phyloP scores from a whole-genome alignment of 768 basidiomycete species.

The Xerocomus spinulosus region DNA sequence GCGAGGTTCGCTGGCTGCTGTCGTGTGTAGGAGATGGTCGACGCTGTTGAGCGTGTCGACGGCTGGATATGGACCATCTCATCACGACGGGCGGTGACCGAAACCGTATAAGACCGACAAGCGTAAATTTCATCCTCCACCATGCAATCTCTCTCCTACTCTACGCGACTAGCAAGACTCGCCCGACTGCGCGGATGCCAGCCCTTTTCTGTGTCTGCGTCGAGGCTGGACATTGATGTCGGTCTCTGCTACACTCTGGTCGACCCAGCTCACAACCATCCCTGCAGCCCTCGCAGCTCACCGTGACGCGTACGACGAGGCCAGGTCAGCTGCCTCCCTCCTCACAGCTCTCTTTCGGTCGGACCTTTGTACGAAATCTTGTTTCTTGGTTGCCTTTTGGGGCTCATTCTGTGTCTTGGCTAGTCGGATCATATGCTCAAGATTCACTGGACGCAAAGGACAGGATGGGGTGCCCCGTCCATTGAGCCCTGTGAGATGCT shows the following conservation, averaged over 20 bases:
- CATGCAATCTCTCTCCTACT: slow-evolving; percentile 20
- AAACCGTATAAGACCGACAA: slow-evolving; percentile 23
- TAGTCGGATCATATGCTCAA: slow-evolving; percentile 87
- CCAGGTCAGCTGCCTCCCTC: slow-evolving; percentile 63
- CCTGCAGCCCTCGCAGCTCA: slow-evolving; percentile 48
- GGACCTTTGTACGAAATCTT: slow-evolving; percentile 61
- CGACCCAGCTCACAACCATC: neutral
- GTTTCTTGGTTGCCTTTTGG: slow-evolving; percentile 3
- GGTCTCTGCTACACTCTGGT: neutral
- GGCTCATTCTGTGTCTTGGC: slow-evolving; percentile 4
- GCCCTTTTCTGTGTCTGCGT: slow-evolving; percentile 10
- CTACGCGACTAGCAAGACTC: slow-evolving; percentile 10
- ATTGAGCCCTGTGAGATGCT: slow-evolving; percentile 73
- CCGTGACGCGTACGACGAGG: slow-evolving; percentile 42
- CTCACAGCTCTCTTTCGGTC: slow-evolving; percentile 74
- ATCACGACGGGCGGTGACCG: neutral
- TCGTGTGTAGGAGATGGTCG: slow-evolving; percentile 16
- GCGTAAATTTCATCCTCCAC: neutral
- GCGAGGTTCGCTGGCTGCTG: slow-evolving; percentile 38
- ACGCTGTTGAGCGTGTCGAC: slow-evolving; percentile 23
- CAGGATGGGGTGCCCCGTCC: slow-evolving; percentile 79
- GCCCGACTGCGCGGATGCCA: slow-evolving; percentile 9
- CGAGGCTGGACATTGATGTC: slow-evolving; percentile 52
- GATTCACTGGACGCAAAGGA: slow-evolving; percentile 61
- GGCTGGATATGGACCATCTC: neutral